phyloP scores from a whole-genome alignment of 495 filamentous ascomycete genomes.

The Penicillium macrosclerotiorum region DNA sequence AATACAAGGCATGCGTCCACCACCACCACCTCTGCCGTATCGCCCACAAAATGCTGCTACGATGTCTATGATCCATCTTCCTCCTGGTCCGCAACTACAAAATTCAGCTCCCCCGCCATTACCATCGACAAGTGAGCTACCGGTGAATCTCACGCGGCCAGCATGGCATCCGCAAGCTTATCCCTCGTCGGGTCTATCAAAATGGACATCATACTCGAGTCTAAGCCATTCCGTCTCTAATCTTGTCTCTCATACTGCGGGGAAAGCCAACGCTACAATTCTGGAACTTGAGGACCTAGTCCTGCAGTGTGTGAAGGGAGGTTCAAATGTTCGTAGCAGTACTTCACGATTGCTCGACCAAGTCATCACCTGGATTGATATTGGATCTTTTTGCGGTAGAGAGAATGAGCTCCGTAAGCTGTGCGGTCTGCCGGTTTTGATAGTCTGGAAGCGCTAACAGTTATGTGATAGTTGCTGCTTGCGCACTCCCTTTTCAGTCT shows the following conservation, averaged over 20 bases:
- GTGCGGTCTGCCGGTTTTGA: conserved; percentile 11
- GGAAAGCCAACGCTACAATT: conserved; percentile 20
- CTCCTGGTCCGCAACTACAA: neutral
- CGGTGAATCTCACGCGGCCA: neutral
- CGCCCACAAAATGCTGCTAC: no score
- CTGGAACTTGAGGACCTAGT: conserved; percentile 16
- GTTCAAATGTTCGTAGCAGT: conserved; percentile 41
- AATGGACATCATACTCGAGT: conserved; percentile 16
- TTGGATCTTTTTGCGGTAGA: conserved; percentile 58
- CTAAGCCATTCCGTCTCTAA: conserved; percentile 14
- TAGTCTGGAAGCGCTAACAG: neutral
- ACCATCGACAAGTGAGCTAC: neutral
- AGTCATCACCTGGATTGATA: conserved; percentile 68
- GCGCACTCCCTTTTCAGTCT: conserved; percentile 13
- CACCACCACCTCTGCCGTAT: neutral
- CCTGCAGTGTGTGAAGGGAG: conserved; percentile 11
- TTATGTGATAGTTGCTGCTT: conserved; percentile 23
- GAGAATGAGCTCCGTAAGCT: conserved; percentile 57
- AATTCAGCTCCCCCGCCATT: neutral
- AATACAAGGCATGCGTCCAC: conserved; percentile 2
- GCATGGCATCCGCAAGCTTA: neutral
- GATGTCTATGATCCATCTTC: neutral
- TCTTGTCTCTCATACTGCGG: conserved; percentile 13
- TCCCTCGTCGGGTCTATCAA: conserved; percentile 2
- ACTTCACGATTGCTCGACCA: conserved; percentile 49